Conservation (phyloP, 306 rosid species). For the Carpinus viminea region DNA sequence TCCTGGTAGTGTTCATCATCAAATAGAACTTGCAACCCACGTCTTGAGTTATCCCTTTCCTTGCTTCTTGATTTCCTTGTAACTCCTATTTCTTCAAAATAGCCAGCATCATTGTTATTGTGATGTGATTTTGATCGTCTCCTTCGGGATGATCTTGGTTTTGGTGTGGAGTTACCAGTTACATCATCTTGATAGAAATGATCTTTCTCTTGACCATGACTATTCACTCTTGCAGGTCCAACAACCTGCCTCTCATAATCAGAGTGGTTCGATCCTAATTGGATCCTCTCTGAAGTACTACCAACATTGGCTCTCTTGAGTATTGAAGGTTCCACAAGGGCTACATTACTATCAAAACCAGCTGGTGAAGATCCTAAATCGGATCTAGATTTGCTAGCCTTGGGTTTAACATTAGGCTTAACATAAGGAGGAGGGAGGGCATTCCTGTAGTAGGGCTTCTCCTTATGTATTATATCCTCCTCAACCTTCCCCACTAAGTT, state of each 20-base stretch:
- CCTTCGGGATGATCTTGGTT: conserved; percentile 65
- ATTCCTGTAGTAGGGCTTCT: conserved; percentile 52
- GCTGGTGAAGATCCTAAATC: conserved; percentile 34
- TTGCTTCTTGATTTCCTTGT: conserved; percentile 66
- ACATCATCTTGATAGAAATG: conserved; percentile 32
- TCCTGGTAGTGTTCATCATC: conserved; percentile 60
- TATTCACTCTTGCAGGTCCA: conserved; percentile 40
- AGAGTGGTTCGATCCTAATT: conserved; percentile 44
- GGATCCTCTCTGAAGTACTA: conserved; percentile 37
- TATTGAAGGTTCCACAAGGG: conserved; percentile 39
- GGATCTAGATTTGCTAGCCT: conserved; percentile 37
- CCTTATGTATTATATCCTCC: conserved; percentile 53
- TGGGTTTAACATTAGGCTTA: conserved; percentile 55
- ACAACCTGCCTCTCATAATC: conserved; percentile 46
- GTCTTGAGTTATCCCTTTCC: conserved; percentile 59
- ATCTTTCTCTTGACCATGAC: conserved; percentile 48
- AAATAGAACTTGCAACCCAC: conserved; percentile 76
- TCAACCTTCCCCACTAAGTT: conserved; percentile 35
- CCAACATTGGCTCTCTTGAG: conserved; percentile 44
- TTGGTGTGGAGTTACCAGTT: conserved; percentile 44
- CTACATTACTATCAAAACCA: conserved; percentile 24
- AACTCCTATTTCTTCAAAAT: conserved; percentile 44
- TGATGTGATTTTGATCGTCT: conserved; percentile 69
- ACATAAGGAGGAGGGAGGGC: conserved; percentile 87
- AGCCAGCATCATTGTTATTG: conserved; percentile 35